Evolutionary conservation across 345 rosid species (phyloP).

Genomic region (Brassica carinata): DNA sequence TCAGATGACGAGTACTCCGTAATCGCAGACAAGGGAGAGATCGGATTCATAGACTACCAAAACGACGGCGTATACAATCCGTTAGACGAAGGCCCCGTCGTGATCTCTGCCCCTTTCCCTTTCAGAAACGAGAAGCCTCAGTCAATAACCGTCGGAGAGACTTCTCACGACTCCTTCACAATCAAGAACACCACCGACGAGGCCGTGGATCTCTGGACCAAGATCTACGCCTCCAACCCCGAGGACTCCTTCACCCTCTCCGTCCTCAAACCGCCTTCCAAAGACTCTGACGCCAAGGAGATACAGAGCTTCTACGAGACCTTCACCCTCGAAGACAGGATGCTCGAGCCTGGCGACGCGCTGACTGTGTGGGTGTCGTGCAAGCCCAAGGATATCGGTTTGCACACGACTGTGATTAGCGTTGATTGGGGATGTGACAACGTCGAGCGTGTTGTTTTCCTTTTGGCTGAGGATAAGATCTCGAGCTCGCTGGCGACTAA

Average conservation of each 20-base stretch:
- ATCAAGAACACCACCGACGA: slow-evolving; percentile 58
- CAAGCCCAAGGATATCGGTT: slow-evolving; percentile 67
- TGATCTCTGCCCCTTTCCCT: slow-evolving; percentile 72
- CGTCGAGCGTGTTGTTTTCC: slow-evolving; percentile 65
- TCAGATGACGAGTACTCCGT: slow-evolving; percentile 72
- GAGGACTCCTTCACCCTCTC: slow-evolving; percentile 64
- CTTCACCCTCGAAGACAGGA: slow-evolving; percentile 70
- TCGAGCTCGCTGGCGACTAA: slow-evolving; percentile 60
- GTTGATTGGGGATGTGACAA: slow-evolving; percentile 55
- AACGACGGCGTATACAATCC: slow-evolving; percentile 55
- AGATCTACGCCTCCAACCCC: slow-evolving; percentile 67
- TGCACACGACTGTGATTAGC: slow-evolving; percentile 65
- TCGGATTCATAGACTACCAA: slow-evolving; percentile 70
- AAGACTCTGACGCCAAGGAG: slow-evolving; percentile 25
- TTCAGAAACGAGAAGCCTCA: slow-evolving; percentile 63
- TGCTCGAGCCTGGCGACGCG: slow-evolving; percentile 66
- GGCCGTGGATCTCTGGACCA: slow-evolving; percentile 65
- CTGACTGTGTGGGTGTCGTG: slow-evolving; percentile 79
- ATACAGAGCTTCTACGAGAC: slow-evolving; percentile 48
- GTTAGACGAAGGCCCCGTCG: slow-evolving; percentile 57
- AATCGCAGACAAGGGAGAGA: slow-evolving; percentile 75
- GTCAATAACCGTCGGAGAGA: slow-evolving; percentile 59
- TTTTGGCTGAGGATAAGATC: slow-evolving; percentile 79
- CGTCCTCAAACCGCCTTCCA: slow-evolving; percentile 61
- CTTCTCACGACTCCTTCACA: slow-evolving; percentile 52